Evolutionary conservation across 345 rosid genomes (phyloP).

Genomic region (Laguncularia racemosa): DNA sequence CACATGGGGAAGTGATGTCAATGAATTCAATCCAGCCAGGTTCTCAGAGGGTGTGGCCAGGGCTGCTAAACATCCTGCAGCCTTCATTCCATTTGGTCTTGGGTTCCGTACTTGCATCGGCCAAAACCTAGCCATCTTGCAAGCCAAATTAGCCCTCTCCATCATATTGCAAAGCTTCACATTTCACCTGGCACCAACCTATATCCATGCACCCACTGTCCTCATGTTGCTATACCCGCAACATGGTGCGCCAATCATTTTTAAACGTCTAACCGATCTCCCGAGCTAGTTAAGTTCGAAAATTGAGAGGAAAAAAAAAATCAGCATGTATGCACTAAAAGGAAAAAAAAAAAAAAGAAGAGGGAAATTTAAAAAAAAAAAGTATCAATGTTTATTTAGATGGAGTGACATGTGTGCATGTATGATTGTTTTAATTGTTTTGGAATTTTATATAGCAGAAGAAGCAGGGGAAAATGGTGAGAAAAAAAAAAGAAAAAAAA

Average conservation of each 20-base stretch:
- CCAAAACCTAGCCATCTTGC: constrained; percentile 70
- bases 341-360: too few relatives aligned
- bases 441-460: too few relatives aligned
- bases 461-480: too few relatives aligned
- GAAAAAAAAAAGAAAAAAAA: neutral
- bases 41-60: constrained; percentile 63
- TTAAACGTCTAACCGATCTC: constrained; percentile 21
- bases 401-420: too few relatives aligned
- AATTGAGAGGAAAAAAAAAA: neutral
- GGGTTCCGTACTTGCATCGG: constrained; percentile 77
- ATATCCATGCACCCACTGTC: constrained; percentile 73
- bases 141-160: constrained; percentile 60
- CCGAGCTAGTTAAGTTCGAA: constrained; percentile 9
- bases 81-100: constrained; percentile 68
- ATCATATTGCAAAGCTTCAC: constrained; percentile 62
- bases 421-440: too few relatives aligned
- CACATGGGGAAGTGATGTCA: constrained; percentile 69
- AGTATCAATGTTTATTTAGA: too few relatives aligned
- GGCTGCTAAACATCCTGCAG: constrained; percentile 65
- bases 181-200: constrained; percentile 52
- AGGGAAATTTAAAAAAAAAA: too few relatives aligned
- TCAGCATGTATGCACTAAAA: neutral
- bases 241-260: constrained; percentile 68
- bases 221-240: constrained; percentile 69
- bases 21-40: constrained; percentile 71